Evolutionary conservation across 2,329 filamentous ascomycete genomes (phyloP).

Genomic region (Penicillium sp.): DNA sequence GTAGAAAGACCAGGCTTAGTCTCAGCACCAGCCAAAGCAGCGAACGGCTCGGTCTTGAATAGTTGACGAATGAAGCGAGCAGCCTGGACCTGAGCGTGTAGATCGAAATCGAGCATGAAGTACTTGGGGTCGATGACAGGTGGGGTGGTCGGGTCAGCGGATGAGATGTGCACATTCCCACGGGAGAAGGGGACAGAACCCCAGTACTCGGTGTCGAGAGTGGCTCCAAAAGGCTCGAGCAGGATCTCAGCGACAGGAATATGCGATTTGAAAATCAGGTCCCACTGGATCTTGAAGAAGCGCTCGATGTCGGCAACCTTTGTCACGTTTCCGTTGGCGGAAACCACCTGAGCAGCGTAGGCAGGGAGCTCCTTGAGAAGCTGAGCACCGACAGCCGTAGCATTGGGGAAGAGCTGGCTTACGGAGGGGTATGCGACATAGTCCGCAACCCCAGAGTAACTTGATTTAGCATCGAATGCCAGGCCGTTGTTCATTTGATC

Average conservation of each 20-base stretch:
- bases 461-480: slow-evolving; percentile 8
- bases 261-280: slow-evolving; percentile 26
- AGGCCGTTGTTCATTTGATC: slow-evolving; percentile 39
- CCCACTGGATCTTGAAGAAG: slow-evolving; percentile 29
- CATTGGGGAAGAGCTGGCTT: slow-evolving; percentile 24
- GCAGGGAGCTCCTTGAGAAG: slow-evolving; percentile 19
- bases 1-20: slow-evolving; percentile 18
- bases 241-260: slow-evolving; percentile 31
- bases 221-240: slow-evolving; percentile 17
- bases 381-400: slow-evolving; percentile 13
- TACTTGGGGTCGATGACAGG: slow-evolving; percentile 33
- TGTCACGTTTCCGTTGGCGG: slow-evolving; percentile 14
- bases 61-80: slow-evolving; percentile 23
- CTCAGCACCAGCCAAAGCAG: slow-evolving; percentile 15
- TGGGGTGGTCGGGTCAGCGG: slow-evolving; percentile 21
- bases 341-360: slow-evolving; percentile 23
- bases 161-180: slow-evolving; percentile 30
- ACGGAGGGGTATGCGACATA: slow-evolving; percentile 23
- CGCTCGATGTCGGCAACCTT: slow-evolving; percentile 19
- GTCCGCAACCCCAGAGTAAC: slow-evolving; percentile 11
- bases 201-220: slow-evolving; percentile 25
- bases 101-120: slow-evolving; percentile 30
- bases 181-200: slow-evolving; percentile 32
- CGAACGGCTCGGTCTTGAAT: slow-evolving; percentile 20
- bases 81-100: slow-evolving; percentile 20